A percentile compares a stretch with the other conserved stretches of the same genome.
Evolutionary conservation across 805 yeast species (phyloP).

Genomic region (Lipomyces yamanashiensis): DNA sequence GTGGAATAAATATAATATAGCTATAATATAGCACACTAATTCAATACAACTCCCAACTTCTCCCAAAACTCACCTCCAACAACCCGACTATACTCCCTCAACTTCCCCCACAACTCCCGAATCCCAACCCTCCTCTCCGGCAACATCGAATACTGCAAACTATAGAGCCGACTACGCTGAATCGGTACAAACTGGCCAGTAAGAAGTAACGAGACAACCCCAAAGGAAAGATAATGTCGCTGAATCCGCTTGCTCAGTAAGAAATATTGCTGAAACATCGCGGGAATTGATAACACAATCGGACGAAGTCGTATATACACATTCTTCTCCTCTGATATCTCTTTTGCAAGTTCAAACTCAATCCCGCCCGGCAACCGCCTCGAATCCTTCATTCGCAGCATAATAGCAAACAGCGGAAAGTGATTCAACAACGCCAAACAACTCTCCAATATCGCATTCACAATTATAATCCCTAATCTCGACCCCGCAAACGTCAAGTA

Average conservation of each 20-base stretch:
- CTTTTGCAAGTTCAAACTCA: conserved; percentile 36
- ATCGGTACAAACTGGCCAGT: conserved; percentile 55
- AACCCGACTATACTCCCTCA: conserved; percentile 13
- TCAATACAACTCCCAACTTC: conserved; percentile 12
- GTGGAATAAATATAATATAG: no score
- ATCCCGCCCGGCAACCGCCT: conserved; percentile 68
- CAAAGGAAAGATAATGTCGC: conserved; percentile 51
- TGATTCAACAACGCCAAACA: conserved; percentile 71
- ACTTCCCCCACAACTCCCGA: conserved; percentile 32
- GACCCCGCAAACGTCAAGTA: conserved; percentile 72
- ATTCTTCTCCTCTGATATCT: conserved; percentile 1
- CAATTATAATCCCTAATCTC: conserved; percentile 56
- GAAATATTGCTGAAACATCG: conserved; percentile 57
- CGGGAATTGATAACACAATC: conserved; percentile 51
- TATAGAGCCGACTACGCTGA: conserved; percentile 56
- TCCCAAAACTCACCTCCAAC: conserved; percentile 20
- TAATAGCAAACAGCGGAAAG: conserved; percentile 81
- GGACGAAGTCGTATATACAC: conserved; percentile 46
- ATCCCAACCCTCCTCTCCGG: conserved; percentile 50
- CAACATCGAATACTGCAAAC: conserved; percentile 56
- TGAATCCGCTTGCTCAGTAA: conserved; percentile 50
- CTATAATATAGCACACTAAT: no score
- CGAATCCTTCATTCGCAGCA: conserved; percentile 79
- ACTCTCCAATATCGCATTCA: conserved; percentile 61
- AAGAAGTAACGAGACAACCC: conserved; percentile 49